Evolutionary conservation across 345 rosid species (phyloP).

Genomic region (Moricandia moricandioides): DNA sequence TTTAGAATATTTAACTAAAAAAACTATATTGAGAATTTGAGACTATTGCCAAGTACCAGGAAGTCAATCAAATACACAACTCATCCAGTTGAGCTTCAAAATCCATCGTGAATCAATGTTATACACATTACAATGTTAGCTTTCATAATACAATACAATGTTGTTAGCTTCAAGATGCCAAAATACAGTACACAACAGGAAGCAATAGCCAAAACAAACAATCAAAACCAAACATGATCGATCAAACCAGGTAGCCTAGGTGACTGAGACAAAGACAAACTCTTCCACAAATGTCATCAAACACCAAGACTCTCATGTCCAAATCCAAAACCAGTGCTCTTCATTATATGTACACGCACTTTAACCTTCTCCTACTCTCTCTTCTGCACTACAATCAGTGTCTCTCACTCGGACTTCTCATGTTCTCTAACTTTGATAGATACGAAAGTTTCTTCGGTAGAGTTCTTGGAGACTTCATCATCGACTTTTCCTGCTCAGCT

Average conservation of each 20-base stretch:
- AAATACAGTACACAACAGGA: conserved; percentile 17
- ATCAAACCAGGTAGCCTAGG: neutral
- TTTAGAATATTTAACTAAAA: too few relatives aligned
- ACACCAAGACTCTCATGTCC: conserved; percentile 26
- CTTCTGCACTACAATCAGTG: conserved; percentile 38
- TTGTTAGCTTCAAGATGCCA: conserved; percentile 1
- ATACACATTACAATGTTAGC: conserved; percentile 17
- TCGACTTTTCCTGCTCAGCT: conserved; percentile 40
- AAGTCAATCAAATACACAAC: neutral
- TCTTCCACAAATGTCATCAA: conserved; percentile 24
- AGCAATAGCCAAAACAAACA: conserved; percentile 18
- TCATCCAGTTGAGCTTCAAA: neutral
- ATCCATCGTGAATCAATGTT: conserved; percentile 15
- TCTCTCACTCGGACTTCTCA: conserved; percentile 64
- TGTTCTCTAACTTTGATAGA: conserved; percentile 70
- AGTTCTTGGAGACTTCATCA: conserved; percentile 37
- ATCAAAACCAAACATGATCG: conserved; percentile 31
- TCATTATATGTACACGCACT: conserved; percentile 27
- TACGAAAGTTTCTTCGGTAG: conserved; percentile 55
- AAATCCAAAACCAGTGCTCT: conserved; percentile 32
- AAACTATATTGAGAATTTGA: too few relatives aligned
- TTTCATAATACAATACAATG: neutral
- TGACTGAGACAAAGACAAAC: conserved; percentile 7
- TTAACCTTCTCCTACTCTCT: conserved; percentile 7
- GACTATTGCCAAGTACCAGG: too few relatives aligned